phyloP scores from a whole-genome alignment of 2,329 filamentous ascomycete genomes.

The Fusarium fujikuroi region DNA sequence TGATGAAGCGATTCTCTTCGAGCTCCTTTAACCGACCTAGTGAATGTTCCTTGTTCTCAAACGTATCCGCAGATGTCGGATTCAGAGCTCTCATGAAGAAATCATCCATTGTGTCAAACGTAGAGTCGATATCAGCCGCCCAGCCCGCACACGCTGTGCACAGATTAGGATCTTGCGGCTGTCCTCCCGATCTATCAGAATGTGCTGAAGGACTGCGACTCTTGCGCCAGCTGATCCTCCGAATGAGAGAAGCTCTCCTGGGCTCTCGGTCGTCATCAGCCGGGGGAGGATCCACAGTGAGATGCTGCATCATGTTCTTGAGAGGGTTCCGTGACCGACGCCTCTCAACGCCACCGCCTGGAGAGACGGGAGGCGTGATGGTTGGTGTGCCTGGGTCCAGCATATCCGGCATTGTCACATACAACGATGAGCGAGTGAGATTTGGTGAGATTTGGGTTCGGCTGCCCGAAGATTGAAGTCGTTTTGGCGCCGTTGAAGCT shows the following conservation, averaged over 20 bases:
- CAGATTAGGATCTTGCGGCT: constrained; percentile 46
- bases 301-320: constrained; percentile 52
- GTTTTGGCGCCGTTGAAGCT: constrained; percentile 31
- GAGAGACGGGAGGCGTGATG: constrained; percentile 36
- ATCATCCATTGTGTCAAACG: constrained; percentile 47
- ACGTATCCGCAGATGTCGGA: constrained; percentile 45
- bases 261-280: constrained; percentile 44
- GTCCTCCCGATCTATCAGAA: constrained; percentile 46
- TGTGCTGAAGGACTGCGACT: constrained; percentile 51
- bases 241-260: constrained; percentile 49
- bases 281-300: constrained; percentile 49
- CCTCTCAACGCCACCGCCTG: constrained; percentile 42
- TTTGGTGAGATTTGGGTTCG: neutral
- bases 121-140: constrained; percentile 49
- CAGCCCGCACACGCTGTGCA: constrained; percentile 48
- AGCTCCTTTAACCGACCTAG: constrained; percentile 44
- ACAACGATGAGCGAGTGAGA: neutral
- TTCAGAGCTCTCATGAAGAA: constrained; percentile 46
- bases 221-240: constrained; percentile 50
- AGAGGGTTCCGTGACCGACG: constrained; percentile 51
- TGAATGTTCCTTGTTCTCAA: constrained; percentile 48
- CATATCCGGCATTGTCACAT: constrained; percentile 45
- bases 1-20: constrained; percentile 48
- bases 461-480: constrained; percentile 18
- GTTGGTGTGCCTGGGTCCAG: constrained; percentile 43